Percentiles rank a stretch among this genome's conserved stretches.
phyloP scores from a whole-genome alignment of 176 grass and related monocot species.

The maize (Zea mays) region DNA sequence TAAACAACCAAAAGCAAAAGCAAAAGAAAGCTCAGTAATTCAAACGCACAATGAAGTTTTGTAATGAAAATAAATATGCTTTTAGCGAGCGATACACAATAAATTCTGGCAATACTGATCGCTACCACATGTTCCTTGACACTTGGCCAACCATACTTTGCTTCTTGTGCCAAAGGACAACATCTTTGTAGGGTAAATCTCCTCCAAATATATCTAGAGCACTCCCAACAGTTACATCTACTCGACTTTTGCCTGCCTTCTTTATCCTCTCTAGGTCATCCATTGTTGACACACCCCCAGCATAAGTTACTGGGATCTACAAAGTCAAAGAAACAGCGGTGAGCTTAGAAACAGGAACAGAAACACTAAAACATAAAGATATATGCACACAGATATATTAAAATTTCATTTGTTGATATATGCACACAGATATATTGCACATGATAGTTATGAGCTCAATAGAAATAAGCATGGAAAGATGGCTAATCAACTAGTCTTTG shows the following conservation, averaged over 20 bases:
- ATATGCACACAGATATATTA: neutral
- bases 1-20: too few species aligned
- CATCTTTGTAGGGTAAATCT: constrained; percentile 52
- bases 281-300: constrained; percentile 85
- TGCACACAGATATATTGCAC: neutral
- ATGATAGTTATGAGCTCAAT: neutral
- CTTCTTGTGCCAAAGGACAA: constrained; percentile 73
- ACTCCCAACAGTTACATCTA: constrained; percentile 83
- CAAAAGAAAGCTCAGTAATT: neutral
- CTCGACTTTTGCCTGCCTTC: constrained; percentile 56
- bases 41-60: neutral
- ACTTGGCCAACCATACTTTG: constrained; percentile 52
- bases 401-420: neutral
- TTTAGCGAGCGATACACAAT: neutral
- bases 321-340: constrained; percentile 4
- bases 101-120: constrained; percentile 5
- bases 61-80: neutral
- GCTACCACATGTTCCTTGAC: constrained; percentile 1
- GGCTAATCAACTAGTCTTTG: neutral
- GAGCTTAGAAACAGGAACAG: constrained; percentile 11
- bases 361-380: neutral
- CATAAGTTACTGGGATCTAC: constrained; percentile 85
- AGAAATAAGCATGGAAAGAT: constrained; percentile 15
- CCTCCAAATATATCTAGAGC: constrained; percentile 85
- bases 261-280: constrained; percentile 87